Base-by-base conservation (phyloP, 228 moss, liverwort and hornwort genomes). In the Sphagnum fallax region DNA sequence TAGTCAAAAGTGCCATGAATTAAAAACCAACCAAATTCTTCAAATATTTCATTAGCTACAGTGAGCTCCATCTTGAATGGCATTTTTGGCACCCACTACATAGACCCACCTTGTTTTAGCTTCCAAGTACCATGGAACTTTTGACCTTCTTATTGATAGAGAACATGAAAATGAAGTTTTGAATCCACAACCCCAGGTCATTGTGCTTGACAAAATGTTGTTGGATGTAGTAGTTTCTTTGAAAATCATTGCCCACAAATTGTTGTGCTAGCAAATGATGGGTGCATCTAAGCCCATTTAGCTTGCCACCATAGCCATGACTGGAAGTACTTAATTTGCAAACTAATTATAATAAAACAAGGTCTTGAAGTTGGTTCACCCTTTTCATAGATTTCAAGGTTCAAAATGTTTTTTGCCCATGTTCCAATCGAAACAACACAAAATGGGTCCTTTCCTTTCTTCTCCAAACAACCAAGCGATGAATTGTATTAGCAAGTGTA, bases 151-250 rank as follows among this genome's bases (percentile, higher is more conserved):
- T 93, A 81, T 91, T 97, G 70, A 97, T 82, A 8, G 97, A 97
- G 72, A 97, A 69, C 88, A 97, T 93, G 52, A 97, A 90, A 47
- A 93, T 93, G 47, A 93, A 97, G 70, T 97, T 93, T 73, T 93
- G 93, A 10, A 93, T 93, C 97, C 97, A 97, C 69, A 93, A 93
- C 61, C 97, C 97, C 61, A 88, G 93, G 67, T 97, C 97, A 73
- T 97, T 97, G 57, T 97, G 97, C 83, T 97, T 93, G 6, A 97
- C 74, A 62, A 97, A 97, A 69, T 97, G 93, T 76, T 97, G 97
- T 80, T 97, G 32, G 32, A 32, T 32, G 32, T 93, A 5, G 97
- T 93, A 5, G 93, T 97, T 73, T 97, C 93, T 74, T 97, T 93
- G 14, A 97, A 80, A 57, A 97, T 97, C 16, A 97, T 91, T 61